Evolutionary conservation across 371 early-diverging fungal genomes (phyloP).

Genomic region (Cokeromyces recurvatus): DNA sequence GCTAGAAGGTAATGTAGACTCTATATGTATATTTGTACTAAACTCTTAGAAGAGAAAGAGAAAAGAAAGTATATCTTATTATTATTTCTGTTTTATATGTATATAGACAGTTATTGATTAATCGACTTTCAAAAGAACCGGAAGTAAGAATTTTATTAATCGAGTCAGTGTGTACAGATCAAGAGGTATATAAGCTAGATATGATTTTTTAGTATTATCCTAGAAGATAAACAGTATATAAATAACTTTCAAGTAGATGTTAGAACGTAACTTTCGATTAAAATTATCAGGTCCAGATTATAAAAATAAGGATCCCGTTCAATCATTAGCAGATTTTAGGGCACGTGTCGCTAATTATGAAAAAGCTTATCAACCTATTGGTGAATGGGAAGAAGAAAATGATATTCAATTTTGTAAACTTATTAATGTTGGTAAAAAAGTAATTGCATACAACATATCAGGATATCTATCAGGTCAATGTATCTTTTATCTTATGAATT

Average conservation of each 20-base stretch:
- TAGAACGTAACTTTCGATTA: conserved; percentile 77
- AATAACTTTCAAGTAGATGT: too few relatives aligned
- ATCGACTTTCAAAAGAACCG: conserved; percentile 55
- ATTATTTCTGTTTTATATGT: not conserved
- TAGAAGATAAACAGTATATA: too few relatives aligned
- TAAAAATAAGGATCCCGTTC: conserved; percentile 59
- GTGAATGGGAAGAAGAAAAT: conserved; percentile 69
- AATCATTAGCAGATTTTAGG: conserved; percentile 75
- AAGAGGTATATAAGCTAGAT: conserved; percentile 33
- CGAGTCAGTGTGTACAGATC: conserved; percentile 80
- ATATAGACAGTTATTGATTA: conserved; percentile 51
- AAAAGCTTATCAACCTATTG: conserved; percentile 75
- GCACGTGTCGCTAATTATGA: conserved; percentile 82
- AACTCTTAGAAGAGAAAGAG: too few relatives aligned
- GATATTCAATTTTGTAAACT: conserved; percentile 80
- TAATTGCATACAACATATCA: conserved; percentile 77
- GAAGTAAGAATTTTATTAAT: conserved; percentile 52
- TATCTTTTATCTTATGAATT: conserved; percentile 86
- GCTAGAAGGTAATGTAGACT: conserved; percentile 51
- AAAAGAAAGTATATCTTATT: not conserved
- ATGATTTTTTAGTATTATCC: too few relatives aligned
- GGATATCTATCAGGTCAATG: conserved; percentile 80
- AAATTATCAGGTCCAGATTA: conserved; percentile 86
- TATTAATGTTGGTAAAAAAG: conserved; percentile 81
- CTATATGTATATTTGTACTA: not conserved